Evolutionary conservation across 1,284 basidiomycete genomes (phyloP).

Genomic region (Irpex sp.): DNA sequence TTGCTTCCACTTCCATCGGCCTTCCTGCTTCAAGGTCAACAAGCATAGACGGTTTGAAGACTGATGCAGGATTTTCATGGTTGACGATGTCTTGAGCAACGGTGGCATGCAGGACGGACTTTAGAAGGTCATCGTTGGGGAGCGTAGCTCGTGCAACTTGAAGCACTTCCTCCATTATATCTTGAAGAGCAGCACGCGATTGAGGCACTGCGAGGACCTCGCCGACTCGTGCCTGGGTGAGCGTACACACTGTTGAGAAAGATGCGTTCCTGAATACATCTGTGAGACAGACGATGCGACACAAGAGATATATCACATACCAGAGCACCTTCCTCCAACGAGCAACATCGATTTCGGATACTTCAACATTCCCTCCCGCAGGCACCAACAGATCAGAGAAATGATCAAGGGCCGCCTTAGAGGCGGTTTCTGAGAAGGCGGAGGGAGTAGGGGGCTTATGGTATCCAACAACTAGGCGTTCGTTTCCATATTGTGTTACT

Average conservation of each 20-base stretch:
- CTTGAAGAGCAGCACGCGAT: conserved; percentile 15
- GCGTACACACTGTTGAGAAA: conserved; percentile 33
- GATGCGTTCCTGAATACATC: conserved; percentile 28
- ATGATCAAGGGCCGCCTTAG: conserved; percentile 19
- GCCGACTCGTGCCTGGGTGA: conserved; percentile 33
- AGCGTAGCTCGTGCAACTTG: conserved; percentile 28
- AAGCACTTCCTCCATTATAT: conserved; percentile 27
- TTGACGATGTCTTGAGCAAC: conserved; percentile 25
- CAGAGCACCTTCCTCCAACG: conserved; percentile 42
- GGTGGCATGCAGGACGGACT: conserved; percentile 20
- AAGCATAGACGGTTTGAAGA: conserved; percentile 42
- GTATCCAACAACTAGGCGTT: conserved; percentile 31
- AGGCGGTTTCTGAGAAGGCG: conserved; percentile 16
- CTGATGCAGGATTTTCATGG: conserved; percentile 22
- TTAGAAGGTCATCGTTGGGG: conserved; percentile 16
- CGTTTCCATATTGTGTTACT: conserved; percentile 26
- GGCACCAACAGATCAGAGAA: conserved; percentile 28
- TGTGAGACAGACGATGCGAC: neutral
- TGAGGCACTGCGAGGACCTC: conserved; percentile 22
- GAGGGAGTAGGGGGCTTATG: conserved; percentile 18
- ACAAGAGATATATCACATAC: conserved; percentile 19
- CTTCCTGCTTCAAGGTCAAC: conserved; percentile 47
- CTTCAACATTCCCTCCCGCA: conserved; percentile 31
- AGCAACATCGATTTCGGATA: conserved; percentile 33
- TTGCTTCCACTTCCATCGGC: conserved; percentile 63